phyloP scores from a whole-genome alignment of 345 rosid genomes.

The Murraya paniculata region DNA sequence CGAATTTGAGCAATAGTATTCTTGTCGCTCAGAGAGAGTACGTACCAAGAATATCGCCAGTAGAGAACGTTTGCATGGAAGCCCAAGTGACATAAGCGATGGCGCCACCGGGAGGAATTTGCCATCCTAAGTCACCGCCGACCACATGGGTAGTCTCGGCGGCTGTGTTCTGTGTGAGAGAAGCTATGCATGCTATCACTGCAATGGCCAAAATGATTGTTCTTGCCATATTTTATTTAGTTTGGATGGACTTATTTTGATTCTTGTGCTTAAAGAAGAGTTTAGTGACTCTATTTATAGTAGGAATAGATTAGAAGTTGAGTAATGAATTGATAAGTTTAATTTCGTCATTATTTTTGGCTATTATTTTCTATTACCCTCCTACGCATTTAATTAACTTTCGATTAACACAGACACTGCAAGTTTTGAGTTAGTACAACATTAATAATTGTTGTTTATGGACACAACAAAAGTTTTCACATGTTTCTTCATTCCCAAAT shows the following conservation, averaged over 20 bases:
- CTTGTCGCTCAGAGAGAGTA: neutral
- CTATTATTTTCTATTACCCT: neutral
- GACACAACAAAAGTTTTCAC: neutral
- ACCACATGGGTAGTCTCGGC: neutral
- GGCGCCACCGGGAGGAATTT: neutral
- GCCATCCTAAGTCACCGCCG: neutral
- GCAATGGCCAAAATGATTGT: neutral
- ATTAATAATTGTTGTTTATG: neutral
- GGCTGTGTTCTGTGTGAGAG: neutral
- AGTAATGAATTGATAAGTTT: neutral
- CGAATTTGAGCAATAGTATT: neutral
- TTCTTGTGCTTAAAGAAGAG: neutral
- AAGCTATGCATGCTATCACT: neutral
- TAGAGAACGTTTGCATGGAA: neutral
- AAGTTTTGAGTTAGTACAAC: neutral
- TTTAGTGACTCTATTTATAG: neutral
- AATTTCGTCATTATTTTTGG: neutral
- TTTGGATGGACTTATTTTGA: neutral
- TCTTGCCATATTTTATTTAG: neutral
- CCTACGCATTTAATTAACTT: neutral
- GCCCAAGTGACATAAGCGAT: neutral
- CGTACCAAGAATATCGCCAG: neutral
- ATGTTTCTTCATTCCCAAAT: neutral
- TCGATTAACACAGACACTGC: neutral
- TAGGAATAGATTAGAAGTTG: neutral